These are phyloP conservation scores for Hemerocallis citrina DNA, from an alignment of 106 monocot genomes.

Conservation along the genomic window DNA sequence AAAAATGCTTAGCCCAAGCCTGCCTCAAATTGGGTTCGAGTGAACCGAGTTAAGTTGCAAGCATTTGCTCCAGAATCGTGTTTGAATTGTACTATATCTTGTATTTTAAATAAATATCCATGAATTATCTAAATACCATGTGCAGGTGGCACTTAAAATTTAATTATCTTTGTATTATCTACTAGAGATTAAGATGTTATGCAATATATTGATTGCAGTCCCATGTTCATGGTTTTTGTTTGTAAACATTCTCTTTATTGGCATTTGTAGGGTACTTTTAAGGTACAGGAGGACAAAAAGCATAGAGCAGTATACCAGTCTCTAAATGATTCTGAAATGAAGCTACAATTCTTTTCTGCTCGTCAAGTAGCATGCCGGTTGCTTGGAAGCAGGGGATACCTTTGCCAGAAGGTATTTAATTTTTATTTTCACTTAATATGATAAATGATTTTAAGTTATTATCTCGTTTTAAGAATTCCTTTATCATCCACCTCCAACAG, in stretches of 20 bases:
- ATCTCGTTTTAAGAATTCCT: not conserved
- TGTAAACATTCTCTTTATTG: not conserved
- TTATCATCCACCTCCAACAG: not conserved
- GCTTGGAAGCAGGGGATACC: slow-evolving; percentile 73
- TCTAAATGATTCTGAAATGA: slow-evolving; percentile 61
- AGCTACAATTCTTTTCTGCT: slow-evolving; percentile 71
- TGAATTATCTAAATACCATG: no score
- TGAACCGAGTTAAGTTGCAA: no score
- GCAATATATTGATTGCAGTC: no score
- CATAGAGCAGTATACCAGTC: slow-evolving; percentile 57
- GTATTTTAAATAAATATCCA: no score
- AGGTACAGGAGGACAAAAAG: slow-evolving; percentile 65
- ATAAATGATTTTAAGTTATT: not conserved
- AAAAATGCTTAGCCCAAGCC: no score
- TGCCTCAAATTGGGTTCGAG: no score
- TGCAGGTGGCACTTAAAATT: no score
- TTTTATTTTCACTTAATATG: not conserved
- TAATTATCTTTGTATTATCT: no score
- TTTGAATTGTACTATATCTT: no score
- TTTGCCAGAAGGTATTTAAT: slow-evolving; percentile 69
- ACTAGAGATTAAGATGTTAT: no score
- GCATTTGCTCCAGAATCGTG: no score
- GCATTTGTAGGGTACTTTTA: slow-evolving; percentile 61
- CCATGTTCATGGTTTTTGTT: no score
- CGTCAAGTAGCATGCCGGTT: slow-evolving; percentile 84